Evolutionary conservation across 2,329 filamentous ascomycete genomes (phyloP).

Genomic region (Xylaria arbuscula): DNA sequence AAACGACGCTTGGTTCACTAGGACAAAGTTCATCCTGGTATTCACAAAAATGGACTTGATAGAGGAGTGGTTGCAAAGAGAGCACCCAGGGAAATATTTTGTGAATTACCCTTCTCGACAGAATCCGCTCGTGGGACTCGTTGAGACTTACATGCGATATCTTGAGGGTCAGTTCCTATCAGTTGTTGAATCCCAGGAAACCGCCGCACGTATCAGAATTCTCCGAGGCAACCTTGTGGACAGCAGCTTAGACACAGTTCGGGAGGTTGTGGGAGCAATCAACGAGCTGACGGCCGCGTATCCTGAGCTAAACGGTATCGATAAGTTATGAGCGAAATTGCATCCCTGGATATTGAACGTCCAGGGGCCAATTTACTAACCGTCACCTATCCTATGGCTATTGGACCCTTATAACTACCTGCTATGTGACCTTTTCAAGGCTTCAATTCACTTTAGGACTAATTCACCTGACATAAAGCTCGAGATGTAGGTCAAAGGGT

Average conservation of each 20-base stretch:
- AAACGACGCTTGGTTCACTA: constrained; percentile 3
- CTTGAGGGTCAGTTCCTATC: constrained; percentile 7
- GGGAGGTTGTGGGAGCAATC: background rate
- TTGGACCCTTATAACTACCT: too few species aligned
- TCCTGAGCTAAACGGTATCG: too few species aligned
- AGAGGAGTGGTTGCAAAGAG: background rate
- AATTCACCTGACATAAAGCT: too few species aligned
- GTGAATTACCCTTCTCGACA: background rate
- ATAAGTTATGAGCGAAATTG: too few species aligned
- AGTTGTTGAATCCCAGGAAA: background rate
- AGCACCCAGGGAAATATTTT: background rate
- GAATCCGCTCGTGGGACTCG: background rate
- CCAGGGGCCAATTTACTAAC: background rate
- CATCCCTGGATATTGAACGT: background rate
- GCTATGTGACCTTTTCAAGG: too few species aligned
- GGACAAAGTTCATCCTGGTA: background rate
- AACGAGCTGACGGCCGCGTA: background rate
- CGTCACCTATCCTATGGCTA: too few species aligned
- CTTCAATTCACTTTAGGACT: too few species aligned
- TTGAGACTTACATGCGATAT: constrained; percentile 8
- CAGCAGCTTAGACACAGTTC: background rate
- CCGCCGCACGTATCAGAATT: background rate
- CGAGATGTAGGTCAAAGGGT: too few species aligned
- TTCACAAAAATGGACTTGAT: constrained; percentile 19
- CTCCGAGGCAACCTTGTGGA: constrained; percentile 1